These are phyloP conservation scores for Kuraishia molischiana DNA, from an alignment of 805 yeast genomes.

Conservation along the genomic window DNA sequence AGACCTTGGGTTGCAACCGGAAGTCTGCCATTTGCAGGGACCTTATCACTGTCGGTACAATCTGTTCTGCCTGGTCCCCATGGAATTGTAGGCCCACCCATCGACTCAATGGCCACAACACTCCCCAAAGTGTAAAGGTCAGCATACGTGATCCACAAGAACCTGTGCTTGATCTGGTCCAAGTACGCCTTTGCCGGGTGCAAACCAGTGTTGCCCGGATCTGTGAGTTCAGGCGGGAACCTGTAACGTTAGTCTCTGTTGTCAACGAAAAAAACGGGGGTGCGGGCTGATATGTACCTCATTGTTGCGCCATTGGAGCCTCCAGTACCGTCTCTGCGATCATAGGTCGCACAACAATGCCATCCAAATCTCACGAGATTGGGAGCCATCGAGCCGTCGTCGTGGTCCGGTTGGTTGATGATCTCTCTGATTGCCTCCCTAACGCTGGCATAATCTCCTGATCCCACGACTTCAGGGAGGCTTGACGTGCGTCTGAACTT, in stretches of 20 bases:
- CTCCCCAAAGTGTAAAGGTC: slow-evolving; percentile 78
- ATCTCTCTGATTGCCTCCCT: slow-evolving; percentile 24
- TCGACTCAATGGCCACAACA: slow-evolving; percentile 65
- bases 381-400: slow-evolving; percentile 69
- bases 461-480: not conserved
- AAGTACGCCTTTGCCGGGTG: slow-evolving; percentile 45
- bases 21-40: slow-evolving; percentile 59
- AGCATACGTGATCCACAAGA: slow-evolving; percentile 68
- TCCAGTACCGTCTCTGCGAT: slow-evolving; percentile 40
- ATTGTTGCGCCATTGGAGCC: slow-evolving; percentile 71
- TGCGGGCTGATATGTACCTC: slow-evolving; percentile 19
- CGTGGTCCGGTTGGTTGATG: slow-evolving; percentile 33
- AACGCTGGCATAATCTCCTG: slow-evolving; percentile 21
- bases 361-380: slow-evolving; percentile 72
- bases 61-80: slow-evolving; percentile 85
- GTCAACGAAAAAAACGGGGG: not conserved
- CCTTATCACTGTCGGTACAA: slow-evolving; percentile 32
- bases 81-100: slow-evolving; percentile 67
- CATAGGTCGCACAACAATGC: slow-evolving; percentile 84
- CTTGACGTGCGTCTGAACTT: not conserved
- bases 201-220: slow-evolving; percentile 56
- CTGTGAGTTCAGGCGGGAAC: slow-evolving; percentile 41
- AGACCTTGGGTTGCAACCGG: slow-evolving; percentile 67
- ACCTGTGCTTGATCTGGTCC: slow-evolving; percentile 43
- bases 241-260: slow-evolving; percentile 9